Evolutionary conservation across 257 asterid genomes (phyloP).

Genomic region (Solanum virginianum): DNA sequence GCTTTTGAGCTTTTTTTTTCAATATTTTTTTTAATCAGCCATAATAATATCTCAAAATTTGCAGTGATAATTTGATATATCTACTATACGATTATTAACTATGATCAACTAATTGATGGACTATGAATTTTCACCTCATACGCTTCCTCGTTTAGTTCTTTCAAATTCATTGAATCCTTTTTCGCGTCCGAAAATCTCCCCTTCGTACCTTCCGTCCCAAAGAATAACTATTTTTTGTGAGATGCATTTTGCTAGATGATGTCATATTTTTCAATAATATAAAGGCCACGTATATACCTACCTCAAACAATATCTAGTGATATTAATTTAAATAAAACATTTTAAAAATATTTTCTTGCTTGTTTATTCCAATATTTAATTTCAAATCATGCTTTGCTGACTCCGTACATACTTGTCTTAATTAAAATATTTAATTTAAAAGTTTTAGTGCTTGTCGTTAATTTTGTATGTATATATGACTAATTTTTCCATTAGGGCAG

Average conservation of each 20-base stretch:
- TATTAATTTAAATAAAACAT: background rate
- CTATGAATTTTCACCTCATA: too few species aligned
- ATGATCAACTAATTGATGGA: too few species aligned
- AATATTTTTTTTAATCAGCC: too few species aligned
- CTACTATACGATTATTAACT: too few species aligned
- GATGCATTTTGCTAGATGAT: background rate
- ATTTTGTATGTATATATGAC: background rate
- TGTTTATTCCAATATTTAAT: background rate
- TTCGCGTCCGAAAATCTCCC: too few species aligned
- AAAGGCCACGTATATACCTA: background rate
- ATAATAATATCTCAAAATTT: too few species aligned
- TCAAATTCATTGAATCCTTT: too few species aligned
- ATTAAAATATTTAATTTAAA: background rate
- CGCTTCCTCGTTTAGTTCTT: too few species aligned
- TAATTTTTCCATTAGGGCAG: background rate
- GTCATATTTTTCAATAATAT: background rate
- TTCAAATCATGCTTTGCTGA: constrained; percentile 2
- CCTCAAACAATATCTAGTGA: background rate
- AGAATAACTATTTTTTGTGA: background rate
- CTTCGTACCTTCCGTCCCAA: too few species aligned
- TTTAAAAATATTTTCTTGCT: background rate
- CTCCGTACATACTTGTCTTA: background rate
- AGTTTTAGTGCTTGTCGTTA: background rate
- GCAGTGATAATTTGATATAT: too few species aligned
- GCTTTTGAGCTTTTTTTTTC: background rate